Evolutionary conservation across 2,329 filamentous ascomycete genomes (phyloP).

Genomic region (Hypocrella siamensis): DNA sequence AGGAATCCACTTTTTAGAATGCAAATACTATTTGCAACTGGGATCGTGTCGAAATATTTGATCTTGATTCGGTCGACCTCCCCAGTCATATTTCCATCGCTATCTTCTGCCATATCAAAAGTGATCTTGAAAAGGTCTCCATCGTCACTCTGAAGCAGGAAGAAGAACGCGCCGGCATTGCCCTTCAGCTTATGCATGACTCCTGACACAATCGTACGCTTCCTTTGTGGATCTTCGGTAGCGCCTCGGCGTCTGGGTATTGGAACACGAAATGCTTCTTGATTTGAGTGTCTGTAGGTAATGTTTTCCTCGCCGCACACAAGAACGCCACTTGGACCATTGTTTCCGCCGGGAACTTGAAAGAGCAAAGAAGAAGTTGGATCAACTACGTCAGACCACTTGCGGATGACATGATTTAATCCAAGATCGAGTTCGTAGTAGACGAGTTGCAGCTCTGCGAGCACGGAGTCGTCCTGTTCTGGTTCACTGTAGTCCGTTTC

Average conservation of each 20-base stretch:
- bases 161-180: slow-evolving; percentile 79
- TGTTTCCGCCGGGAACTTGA: slow-evolving; percentile 84
- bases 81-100: slow-evolving; percentile 59
- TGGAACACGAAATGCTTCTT: slow-evolving; percentile 74
- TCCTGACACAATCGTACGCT: slow-evolving; percentile 72
- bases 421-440: slow-evolving; percentile 97
- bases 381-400: slow-evolving; percentile 91
- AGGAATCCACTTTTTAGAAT: slow-evolving; percentile 94
- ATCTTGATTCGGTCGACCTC: slow-evolving; percentile 76
- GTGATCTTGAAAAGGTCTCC: slow-evolving; percentile 97
- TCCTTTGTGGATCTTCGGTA: slow-evolving; percentile 83
- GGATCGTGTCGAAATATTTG: slow-evolving; percentile 96
- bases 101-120: slow-evolving; percentile 76
- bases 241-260: slow-evolving; percentile 77
- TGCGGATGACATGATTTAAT: slow-evolving; percentile 90
- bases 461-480: slow-evolving; percentile 80
- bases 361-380: slow-evolving; percentile 80
- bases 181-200: slow-evolving; percentile 95
- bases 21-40: slow-evolving; percentile 71
- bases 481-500: slow-evolving; percentile 87
- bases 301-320: slow-evolving; percentile 92
- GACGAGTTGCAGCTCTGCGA: slow-evolving; percentile 65
- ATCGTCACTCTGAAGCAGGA: slow-evolving; percentile 88
- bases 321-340: slow-evolving; percentile 86
- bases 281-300: slow-evolving; percentile 93